phyloP scores from a whole-genome alignment of 2,329 filamentous ascomycete genomes.

The Penicillium sp. region DNA sequence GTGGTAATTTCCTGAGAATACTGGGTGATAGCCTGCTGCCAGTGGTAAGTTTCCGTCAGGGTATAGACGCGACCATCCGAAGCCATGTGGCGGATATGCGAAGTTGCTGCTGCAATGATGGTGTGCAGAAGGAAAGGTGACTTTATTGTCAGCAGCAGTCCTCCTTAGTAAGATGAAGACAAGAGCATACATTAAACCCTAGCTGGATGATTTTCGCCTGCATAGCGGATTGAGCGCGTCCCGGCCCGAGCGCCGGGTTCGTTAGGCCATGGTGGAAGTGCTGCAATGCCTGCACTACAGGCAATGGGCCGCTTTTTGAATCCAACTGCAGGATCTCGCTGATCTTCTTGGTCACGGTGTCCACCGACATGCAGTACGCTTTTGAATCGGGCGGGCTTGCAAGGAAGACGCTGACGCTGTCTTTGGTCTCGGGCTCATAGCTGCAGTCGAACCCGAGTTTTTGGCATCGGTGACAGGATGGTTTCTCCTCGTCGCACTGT shows the following conservation, averaged over 20 bases:
- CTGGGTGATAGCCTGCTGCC: conserved; percentile 30
- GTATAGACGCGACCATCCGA: conserved; percentile 22
- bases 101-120: conserved; percentile 27
- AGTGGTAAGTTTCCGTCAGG: conserved; percentile 30
- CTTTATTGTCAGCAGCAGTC: too few species aligned
- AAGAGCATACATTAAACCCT: too few species aligned
- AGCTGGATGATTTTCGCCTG: too few species aligned
- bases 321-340: too few species aligned
- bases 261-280: conserved; percentile 22
- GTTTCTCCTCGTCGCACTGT: conserved; percentile 32
- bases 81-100: conserved; percentile 24
- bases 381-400: too few species aligned
- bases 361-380: too few species aligned
- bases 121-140: conserved; percentile 30
- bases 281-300: conserved; percentile 22
- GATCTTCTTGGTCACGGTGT: too few species aligned
- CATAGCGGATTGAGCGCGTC: too few species aligned
- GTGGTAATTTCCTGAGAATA: conserved; percentile 28
- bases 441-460: conserved; percentile 26
- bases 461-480: conserved; percentile 26
- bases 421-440: conserved; percentile 13
- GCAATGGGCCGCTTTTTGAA: too few species aligned
- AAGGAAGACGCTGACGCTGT: too few species aligned
- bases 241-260: too few species aligned
- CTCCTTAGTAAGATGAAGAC: too few species aligned